Base-by-base conservation (phyloP, 2,329 filamentous ascomycete species). In the Microdochium nivale region DNA sequence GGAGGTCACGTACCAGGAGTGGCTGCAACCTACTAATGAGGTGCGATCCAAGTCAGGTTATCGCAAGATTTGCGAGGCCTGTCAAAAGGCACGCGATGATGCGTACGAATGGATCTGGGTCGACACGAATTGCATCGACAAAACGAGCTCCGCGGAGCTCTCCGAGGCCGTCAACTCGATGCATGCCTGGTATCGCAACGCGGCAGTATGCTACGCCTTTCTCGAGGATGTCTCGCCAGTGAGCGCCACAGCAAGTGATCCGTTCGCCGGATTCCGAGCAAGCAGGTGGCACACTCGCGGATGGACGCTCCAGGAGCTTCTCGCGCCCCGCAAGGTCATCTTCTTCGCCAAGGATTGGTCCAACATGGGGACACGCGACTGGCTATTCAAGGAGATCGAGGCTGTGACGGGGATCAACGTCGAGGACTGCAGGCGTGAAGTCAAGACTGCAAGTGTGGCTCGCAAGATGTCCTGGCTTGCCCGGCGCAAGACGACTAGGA, bases 261-360 rank as follows among this genome's bases (percentile, higher is more conserved):
- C 16, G 9, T 44, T 19, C 19, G 14, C 19, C 5, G 14, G 16
- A 13, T 44, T 44, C 21, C 47, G 32, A 32, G 24, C 16, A 9
- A 53, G 40, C 25, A 52, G 53, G 32, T 56, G 53, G 53, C 53
- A 51, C 10, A 46, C 23, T 16, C 49, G 54, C 40, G 53, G 54
- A 9, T 58, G 54, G 55, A 56, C 55, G 10, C 52, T 60, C n/a
- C 53, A 59, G 43, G 54, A 59, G 27, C 47, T 59, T 2, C 52
- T 59, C 11, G 58, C 59, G 2, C 55, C 56, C 7, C 47, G 21
- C 8, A 8, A 43, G 11, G 27, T 59, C 32, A 32, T 54, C 3
- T 58, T 59, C 52, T 59, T 54, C 23, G 51, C 53, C 33, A 21
- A n/a, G 14, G 21, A 49, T 16, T 60, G 59, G 59, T 10, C 24